Evolutionary conservation across 257 asterid species (phyloP).

Genomic region (Handroanthus guayacan): DNA sequence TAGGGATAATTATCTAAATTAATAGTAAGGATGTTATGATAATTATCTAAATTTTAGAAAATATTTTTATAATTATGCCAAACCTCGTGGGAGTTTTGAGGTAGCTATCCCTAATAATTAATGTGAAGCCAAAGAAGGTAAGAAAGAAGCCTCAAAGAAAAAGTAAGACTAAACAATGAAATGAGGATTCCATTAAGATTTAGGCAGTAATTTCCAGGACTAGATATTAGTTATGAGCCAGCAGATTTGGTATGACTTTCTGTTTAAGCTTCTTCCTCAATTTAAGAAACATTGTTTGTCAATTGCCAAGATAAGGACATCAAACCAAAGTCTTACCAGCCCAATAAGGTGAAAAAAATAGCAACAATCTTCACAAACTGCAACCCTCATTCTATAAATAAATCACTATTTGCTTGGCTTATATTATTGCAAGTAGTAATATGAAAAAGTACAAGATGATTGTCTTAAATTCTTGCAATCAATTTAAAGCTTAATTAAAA

Average conservation of each 20-base stretch:
- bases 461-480: neutral
- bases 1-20: too few relatives aligned
- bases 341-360: neutral
- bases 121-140: too few relatives aligned
- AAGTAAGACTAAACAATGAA: too few relatives aligned
- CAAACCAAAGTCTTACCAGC: conserved; percentile 6
- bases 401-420: too few relatives aligned
- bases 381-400: neutral
- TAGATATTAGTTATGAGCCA: neutral
- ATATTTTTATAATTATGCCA: too few relatives aligned
- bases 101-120: too few relatives aligned
- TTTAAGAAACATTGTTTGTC: neutral
- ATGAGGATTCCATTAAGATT: neutral
- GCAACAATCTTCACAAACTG: neutral
- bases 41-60: too few relatives aligned
- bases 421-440: neutral
- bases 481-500: neutral
- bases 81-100: too few relatives aligned
- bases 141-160: too few relatives aligned
- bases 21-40: too few relatives aligned
- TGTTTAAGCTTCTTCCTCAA: neutral
- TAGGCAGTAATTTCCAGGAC: neutral
- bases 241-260: neutral
- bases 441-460: neutral
- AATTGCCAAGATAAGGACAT: neutral